phyloP scores from a whole-genome alignment of 495 filamentous ascomycete genomes.

The Daldinia childiae region DNA sequence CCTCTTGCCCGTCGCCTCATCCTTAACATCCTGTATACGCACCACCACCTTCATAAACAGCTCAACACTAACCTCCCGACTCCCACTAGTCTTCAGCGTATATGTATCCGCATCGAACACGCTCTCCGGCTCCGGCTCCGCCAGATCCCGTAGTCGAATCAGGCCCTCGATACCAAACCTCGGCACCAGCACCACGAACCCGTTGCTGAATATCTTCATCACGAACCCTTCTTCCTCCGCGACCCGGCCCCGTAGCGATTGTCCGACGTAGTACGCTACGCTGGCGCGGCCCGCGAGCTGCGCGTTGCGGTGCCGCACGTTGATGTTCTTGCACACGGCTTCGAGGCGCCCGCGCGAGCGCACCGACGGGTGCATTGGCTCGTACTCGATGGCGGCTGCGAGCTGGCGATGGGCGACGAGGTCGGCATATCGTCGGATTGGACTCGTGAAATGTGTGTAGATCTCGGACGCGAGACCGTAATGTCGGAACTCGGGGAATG shows the following conservation, averaged over 20 bases:
- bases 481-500: constrained; percentile 93
- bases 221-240: constrained; percentile 90
- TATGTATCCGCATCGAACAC: constrained; percentile 87
- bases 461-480: constrained; percentile 96
- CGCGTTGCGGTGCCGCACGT: constrained; percentile 94
- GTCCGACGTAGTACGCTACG: constrained; percentile 96
- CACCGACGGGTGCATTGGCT: constrained; percentile 78
- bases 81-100: constrained; percentile 67
- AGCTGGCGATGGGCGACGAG: constrained; percentile 93
- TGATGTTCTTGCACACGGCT: constrained; percentile 96
- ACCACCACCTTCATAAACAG: constrained; percentile 92
- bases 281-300: constrained; percentile 92
- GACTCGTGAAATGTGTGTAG: constrained; percentile 98
- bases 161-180: constrained; percentile 93
- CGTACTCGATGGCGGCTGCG: constrained; percentile 92
- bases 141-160: constrained; percentile 84
- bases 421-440: constrained; percentile 96
- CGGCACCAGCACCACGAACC: constrained; percentile 94
- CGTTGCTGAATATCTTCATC: constrained; percentile 96
- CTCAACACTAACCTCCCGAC: constrained; percentile 68
- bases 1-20: constrained; percentile 93
- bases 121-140: constrained; percentile 76
- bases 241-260: constrained; percentile 86
- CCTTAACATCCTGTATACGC: constrained; percentile 87
- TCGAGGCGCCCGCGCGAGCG: constrained; percentile 84